phyloP scores from a whole-genome alignment of 2,329 filamentous ascomycete genomes.

The Fusarium torreyae region DNA sequence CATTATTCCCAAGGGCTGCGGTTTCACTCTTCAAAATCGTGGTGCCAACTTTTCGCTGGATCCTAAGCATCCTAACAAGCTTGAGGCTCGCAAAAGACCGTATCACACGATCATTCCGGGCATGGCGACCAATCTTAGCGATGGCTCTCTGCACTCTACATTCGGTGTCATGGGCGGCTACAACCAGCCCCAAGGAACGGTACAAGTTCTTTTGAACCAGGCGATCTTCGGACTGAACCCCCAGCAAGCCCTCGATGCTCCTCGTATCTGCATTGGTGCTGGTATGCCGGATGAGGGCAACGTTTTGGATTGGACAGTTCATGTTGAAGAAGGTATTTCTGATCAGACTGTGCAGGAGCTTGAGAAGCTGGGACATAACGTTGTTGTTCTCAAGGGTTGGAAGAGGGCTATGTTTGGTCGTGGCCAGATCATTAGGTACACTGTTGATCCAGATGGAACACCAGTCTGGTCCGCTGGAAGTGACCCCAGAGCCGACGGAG shows the following conservation, averaged over 20 bases:
- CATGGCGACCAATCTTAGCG: conserved; percentile 82
- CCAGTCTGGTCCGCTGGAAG: conserved; percentile 90
- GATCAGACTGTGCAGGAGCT: conserved; percentile 78
- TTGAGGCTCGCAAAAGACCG: conserved; percentile 87
- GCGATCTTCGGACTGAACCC: conserved; percentile 85
- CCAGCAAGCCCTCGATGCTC: conserved; percentile 91
- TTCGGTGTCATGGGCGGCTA: conserved; percentile 99
- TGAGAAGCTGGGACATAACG: conserved; percentile 78
- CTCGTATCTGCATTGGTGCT: conserved; percentile 88
- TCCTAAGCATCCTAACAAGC: conserved; percentile 80
- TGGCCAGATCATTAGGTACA: conserved; percentile 87
- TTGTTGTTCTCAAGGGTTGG: conserved; percentile 77
- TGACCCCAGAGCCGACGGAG: conserved; percentile 89
- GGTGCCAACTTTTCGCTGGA: conserved; percentile 87
- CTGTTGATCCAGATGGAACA: conserved; percentile 78
- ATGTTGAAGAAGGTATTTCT: conserved; percentile 86
- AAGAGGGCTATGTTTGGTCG: conserved; percentile 82
- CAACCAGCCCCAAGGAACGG: conserved; percentile 97
- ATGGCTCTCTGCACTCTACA: conserved; percentile 83
- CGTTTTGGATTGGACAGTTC: conserved; percentile 75
- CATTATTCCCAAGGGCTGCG: conserved; percentile 88
- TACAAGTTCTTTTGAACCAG: conserved; percentile 94
- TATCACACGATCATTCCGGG: conserved; percentile 99
- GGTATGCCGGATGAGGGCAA: conserved; percentile 75
- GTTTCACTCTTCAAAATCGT: conserved; percentile 95